Evolutionary conservation across 352 stramenopile genomes (phyloP).

Genomic region (Globisporangium rhizosaccharum): DNA sequence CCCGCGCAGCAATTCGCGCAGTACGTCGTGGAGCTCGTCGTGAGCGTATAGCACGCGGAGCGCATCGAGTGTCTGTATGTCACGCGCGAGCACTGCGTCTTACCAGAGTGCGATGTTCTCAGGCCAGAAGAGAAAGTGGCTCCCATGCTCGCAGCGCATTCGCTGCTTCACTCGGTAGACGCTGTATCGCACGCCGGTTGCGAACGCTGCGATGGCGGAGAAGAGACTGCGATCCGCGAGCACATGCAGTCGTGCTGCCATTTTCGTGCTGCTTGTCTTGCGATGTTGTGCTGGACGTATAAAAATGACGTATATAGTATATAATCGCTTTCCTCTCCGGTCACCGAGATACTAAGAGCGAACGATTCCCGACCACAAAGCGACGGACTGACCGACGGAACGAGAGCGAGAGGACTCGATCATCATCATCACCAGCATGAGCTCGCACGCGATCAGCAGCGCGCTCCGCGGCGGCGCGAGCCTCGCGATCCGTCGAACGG

Average conservation of each 20-base stretch:
- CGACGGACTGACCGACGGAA: too few species aligned
- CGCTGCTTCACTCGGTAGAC: not conserved
- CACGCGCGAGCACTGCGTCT: not conserved
- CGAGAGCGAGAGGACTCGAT: too few species aligned
- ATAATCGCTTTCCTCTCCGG: too few species aligned
- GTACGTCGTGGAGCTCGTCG: not conserved
- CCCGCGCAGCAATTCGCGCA: not conserved
- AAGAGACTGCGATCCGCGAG: not conserved
- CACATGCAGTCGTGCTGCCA: not conserved
- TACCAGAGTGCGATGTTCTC: not conserved
- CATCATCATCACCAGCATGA: slow-evolving; percentile 28
- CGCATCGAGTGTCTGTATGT: not conserved
- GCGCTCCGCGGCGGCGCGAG: slow-evolving; percentile 58
- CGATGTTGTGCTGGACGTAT: too few species aligned
- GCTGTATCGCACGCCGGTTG: not conserved
- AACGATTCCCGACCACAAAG: too few species aligned
- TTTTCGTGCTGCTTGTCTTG: too few species aligned
- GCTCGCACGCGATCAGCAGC: slow-evolving; percentile 50
- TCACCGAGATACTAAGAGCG: too few species aligned
- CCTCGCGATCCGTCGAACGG: slow-evolving; percentile 43
- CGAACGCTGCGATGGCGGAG: not conserved
- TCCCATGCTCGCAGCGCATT: not conserved
- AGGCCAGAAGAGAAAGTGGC: not conserved
- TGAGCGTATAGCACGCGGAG: not conserved
- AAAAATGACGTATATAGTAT: too few species aligned